Conservation (phyloP, 2,329 filamentous ascomycete species). For the Diaporthe velutina region DNA sequence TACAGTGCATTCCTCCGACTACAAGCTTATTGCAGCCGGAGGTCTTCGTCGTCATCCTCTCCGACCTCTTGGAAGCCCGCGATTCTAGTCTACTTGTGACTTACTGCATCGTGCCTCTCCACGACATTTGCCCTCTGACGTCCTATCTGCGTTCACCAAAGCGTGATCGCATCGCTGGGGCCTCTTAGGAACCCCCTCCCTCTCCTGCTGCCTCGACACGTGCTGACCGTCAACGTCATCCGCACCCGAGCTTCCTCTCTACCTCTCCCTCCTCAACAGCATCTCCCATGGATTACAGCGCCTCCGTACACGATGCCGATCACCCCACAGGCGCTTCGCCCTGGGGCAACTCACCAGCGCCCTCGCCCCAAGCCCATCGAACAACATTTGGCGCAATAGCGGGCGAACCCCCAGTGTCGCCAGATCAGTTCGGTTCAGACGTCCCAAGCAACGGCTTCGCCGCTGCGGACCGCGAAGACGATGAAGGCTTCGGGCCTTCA, state of each 20-base stretch:
- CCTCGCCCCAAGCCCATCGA: conserved; percentile 62
- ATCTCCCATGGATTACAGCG: conserved; percentile 68
- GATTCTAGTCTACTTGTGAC: not conserved
- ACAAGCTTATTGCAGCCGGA: not conserved
- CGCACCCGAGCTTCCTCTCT: conserved; percentile 4
- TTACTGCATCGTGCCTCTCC: not conserved
- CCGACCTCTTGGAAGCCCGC: conserved; percentile 8
- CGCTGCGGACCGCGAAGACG: conserved; percentile 52
- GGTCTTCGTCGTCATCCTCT: conserved; percentile 9
- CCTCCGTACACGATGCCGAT: conserved; percentile 67
- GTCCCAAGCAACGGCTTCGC: conserved; percentile 59
- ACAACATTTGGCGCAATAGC: conserved; percentile 57
- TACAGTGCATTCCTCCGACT: conserved; percentile 22
- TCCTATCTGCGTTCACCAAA: not conserved
- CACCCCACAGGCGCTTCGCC: conserved; percentile 66
- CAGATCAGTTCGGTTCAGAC: conserved; percentile 56
- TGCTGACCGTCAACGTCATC: conserved; percentile 42
- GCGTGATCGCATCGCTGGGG: conserved; percentile 15
- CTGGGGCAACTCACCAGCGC: conserved; percentile 67
- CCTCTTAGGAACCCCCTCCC: not conserved
- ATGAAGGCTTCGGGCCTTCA: conserved; percentile 51
- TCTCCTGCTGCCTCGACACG: conserved; percentile 1
- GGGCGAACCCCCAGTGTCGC: conserved; percentile 55
- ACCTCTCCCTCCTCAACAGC: not conserved
- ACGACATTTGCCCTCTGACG: not conserved